Base-by-base conservation (phyloP, 2,329 filamentous ascomycete genomes). In the Penicillium sp. region DNA sequence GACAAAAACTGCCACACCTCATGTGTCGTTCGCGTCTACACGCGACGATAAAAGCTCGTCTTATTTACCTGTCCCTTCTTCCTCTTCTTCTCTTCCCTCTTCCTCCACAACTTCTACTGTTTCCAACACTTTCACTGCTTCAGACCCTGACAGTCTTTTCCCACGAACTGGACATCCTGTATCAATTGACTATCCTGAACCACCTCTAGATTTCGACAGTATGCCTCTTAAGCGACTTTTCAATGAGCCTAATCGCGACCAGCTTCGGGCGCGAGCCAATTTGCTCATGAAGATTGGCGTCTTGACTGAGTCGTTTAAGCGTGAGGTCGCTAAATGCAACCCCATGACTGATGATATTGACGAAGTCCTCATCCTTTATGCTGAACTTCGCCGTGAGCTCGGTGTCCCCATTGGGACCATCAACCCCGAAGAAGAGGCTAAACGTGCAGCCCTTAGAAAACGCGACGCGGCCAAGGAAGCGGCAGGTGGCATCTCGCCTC, bases 331-430 rank as follows among this genome's bases (percentile, higher is more conserved):
- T 10, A 53, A 55, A 4, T 52, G 65, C 22, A 59, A 72, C 49
- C 64, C 69, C 6, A 53, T 59, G 15, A 61, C 45, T 2, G 54
- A 69, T 40, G 61, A 64, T 39, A 67, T 72, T 43, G 69, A 71
- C 47, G 53, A 57, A 15, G 32, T 69, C 31, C 57, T 73, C 26
- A 54, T 65, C 5, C 66, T 66, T 45, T 73, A 72, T 52, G 55
- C 69, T 44, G 63, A 63, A 39, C 59, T 67, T 45, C 69, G 71
- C 39, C 64, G 67, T 17, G 61, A 63, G 2, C 62, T 73, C 41
- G 69, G 68, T 28, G 58, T 59, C 15, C 68, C 69, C 4, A 48
- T 70, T 43, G 65, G 59, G 5, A 48, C 37, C 1, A 51, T 54
- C 21, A 53, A 32, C n/a, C 38, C 41, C 3, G 33, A 6, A 0